Evolutionary conservation across 2,329 filamentous ascomycete species (phyloP), one percentile per base, ranked within the genome.

Genomic region (Incumbomyces delicatus): DNA sequence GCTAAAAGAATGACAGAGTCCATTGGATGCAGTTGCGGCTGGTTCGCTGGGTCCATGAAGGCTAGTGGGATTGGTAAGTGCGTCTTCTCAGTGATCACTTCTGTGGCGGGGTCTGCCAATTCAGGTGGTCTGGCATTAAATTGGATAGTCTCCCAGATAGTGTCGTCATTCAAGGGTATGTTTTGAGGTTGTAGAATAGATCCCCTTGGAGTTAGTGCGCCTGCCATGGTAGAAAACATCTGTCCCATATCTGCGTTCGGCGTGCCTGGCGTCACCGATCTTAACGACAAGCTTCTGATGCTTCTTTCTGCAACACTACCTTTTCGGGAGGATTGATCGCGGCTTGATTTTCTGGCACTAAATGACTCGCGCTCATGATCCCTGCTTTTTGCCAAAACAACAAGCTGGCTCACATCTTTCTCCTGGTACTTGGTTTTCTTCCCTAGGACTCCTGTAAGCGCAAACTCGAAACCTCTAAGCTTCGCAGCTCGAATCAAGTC

Each of bases 1-100:
- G 73, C 72, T 1, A 98, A 76, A 7, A 98, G 73, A 20, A 94
- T 90, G 43, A 94, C 86, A 18, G 94, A 89, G 61, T 98, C 92
- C 6, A 95, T 70, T 2, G 90, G 80, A 3, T 81, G 73, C 1
- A 98, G 74, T 50, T 85, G 77, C 1, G 90, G 92, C 59, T 98
- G 92, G 12, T 85, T 71, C 29, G 87, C 80, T 0, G 89, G 85
- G 35, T 85, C 76, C 14, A 96, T 63, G 2, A 72, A 73, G 0
- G 72, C 72, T 27, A 98, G 67, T 2, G 73, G 66, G 1, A 71
- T 51, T 0, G 88, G 80, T 0, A 95, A 64, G 3, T 64, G 58
- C 5, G 69, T 68, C 31, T 72, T 65, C 5, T 72, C 66, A 20
- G 70, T 61, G 27, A 71, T 59, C n/a, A 52, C 32, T 16, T 54